Evolutionary conservation across 805 yeast genomes (phyloP).

Genomic region (Schwanniomyces vanrijiae): DNA sequence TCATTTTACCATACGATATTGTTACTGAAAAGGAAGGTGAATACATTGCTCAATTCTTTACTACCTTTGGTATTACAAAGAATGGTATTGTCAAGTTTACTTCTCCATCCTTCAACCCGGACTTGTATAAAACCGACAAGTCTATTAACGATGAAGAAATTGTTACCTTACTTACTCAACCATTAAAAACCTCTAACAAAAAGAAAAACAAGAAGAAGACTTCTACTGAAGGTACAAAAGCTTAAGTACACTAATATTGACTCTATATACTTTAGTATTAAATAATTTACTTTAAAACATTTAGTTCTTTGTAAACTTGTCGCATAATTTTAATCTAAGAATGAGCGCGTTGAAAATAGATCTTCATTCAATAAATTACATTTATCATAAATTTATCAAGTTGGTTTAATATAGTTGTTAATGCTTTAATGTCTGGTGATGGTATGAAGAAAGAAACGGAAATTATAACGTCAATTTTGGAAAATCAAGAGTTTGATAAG

Average conservation of each 20-base stretch:
- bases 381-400: background rate
- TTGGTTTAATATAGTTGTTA: background rate
- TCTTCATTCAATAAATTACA: background rate
- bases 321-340: background rate
- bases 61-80: slow-evolving; percentile 74
- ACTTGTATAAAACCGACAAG: slow-evolving; percentile 55
- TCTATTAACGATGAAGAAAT: slow-evolving; percentile 52
- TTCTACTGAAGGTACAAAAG: slow-evolving; percentile 11
- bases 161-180: slow-evolving; percentile 44
- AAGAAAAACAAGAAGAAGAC: slow-evolving; percentile 39
- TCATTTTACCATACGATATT: slow-evolving; percentile 67
- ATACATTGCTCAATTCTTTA: slow-evolving; percentile 67
- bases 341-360: background rate
- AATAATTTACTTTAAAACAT: background rate
- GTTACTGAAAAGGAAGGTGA: slow-evolving; percentile 67
- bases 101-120: slow-evolving; percentile 49
- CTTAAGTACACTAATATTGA: background rate
- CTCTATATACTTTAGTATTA: background rate
- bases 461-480: background rate
- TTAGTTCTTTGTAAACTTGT: background rate
- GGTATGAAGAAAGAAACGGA: background rate
- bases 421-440: background rate
- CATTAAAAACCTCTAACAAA: slow-evolving; percentile 52
- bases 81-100: slow-evolving; percentile 69
- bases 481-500: background rate